phyloP scores from a whole-genome alignment of 768 basidiomycete genomes.

The Russula olivacea region DNA sequence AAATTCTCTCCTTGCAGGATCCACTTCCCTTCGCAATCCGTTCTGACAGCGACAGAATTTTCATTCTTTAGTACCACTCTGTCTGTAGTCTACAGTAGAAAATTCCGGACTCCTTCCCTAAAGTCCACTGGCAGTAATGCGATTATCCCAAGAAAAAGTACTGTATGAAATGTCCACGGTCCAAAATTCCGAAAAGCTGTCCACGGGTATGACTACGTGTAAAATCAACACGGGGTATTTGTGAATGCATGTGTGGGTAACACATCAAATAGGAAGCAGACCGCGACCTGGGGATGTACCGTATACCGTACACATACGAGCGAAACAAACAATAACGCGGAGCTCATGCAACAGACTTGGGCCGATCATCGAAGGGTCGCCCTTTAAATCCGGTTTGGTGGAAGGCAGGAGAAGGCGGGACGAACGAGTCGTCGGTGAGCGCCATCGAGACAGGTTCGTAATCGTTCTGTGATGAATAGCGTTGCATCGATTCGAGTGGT shows the following conservation, averaged over 20 bases:
- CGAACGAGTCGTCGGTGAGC: constrained; percentile 35
- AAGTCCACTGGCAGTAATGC: neutral
- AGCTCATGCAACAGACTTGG: constrained; percentile 33
- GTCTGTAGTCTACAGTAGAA: no score
- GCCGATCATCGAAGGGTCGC: constrained; percentile 19
- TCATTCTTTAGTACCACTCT: neutral
- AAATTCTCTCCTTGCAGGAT: neutral
- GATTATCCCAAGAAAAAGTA: constrained; percentile 24
- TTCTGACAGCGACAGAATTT: no score
- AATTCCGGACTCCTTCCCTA: neutral
- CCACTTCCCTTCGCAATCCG: neutral
- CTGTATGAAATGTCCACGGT: neutral
- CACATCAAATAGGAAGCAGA: neutral
- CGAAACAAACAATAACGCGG: neutral
- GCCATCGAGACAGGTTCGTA: constrained; percentile 71
- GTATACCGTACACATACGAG: neutral
- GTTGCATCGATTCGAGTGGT: constrained; percentile 14
- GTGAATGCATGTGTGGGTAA: neutral
- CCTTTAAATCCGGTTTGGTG: constrained; percentile 3
- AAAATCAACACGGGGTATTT: constrained; percentile 4
- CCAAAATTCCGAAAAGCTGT: neutral
- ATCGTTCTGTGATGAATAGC: constrained; percentile 35
- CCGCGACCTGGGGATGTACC: neutral
- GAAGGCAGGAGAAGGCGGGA: constrained; percentile 35
- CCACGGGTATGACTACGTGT: neutral